phyloP scores from a whole-genome alignment of 257 asterid genomes.

The Solanum infundibuliforme region DNA sequence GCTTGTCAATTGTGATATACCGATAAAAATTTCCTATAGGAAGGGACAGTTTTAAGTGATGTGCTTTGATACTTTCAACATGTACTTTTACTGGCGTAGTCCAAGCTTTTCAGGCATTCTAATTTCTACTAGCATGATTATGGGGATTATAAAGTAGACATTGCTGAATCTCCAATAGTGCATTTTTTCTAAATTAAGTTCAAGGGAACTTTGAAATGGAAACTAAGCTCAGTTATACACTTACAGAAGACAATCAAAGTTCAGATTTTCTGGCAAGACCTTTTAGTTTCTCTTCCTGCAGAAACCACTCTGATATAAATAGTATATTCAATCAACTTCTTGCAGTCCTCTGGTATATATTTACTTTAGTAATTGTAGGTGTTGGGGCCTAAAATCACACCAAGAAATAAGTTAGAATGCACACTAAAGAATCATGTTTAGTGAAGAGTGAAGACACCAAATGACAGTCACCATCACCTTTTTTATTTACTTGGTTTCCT shows the following conservation, averaged over 20 bases:
- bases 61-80: slow-evolving; percentile 89
- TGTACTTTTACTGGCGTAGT: slow-evolving; percentile 8
- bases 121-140: not conserved
- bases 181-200: not conserved
- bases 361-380: not conserved
- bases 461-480: not conserved
- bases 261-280: not conserved
- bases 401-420: not conserved
- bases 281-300: not conserved
- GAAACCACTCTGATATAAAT: not conserved
- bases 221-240: not conserved
- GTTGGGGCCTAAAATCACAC: not conserved
- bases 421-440: not conserved
- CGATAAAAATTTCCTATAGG: not conserved
- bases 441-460: not conserved
- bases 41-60: slow-evolving; percentile 56
- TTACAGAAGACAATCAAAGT: not conserved
- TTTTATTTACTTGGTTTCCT: not conserved
- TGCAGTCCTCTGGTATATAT: not conserved
- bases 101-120: not conserved
- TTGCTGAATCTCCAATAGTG: not conserved
- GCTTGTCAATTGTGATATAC: not conserved
- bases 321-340: not conserved
- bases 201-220: not conserved
- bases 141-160: not conserved